These are phyloP conservation scores for Candida succiphila DNA, from an alignment of 805 yeast genomes.

Conservation along the genomic window DNA sequence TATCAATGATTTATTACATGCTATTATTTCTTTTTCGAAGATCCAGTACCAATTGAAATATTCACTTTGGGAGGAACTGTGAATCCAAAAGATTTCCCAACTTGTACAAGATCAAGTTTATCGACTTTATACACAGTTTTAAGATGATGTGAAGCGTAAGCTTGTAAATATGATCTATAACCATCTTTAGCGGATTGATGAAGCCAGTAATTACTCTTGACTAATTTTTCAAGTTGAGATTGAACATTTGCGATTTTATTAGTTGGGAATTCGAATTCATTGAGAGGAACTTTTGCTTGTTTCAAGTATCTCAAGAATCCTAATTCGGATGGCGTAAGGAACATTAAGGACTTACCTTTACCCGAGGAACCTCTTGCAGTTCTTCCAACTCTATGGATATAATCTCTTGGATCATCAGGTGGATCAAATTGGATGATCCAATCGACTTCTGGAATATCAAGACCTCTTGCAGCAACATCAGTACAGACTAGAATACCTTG, in stretches of 20 bases:
- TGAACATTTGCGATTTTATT: conserved; percentile 95
- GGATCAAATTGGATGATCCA: conserved; percentile 99
- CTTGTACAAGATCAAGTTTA: conserved; percentile 86
- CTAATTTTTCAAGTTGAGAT: conserved; percentile 82
- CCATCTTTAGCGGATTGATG: conserved; percentile 97
- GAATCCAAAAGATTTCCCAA: conserved; percentile 93
- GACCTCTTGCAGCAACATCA: conserved; percentile 98
- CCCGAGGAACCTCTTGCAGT: conserved; percentile 92
- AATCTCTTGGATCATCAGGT: conserved; percentile 99
- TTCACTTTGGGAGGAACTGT: conserved; percentile 94
- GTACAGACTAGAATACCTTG: conserved; percentile 92
- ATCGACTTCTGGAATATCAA: conserved; percentile 97
- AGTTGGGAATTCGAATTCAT: conserved; percentile 93
- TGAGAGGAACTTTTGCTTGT: conserved; percentile 94
- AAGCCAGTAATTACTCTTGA: conserved; percentile 85
- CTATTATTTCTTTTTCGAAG: conserved; percentile 11
- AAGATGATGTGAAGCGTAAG: conserved; percentile 92
- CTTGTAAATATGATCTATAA: conserved; percentile 91
- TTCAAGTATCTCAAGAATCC: conserved; percentile 92
- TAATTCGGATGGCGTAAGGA: conserved; percentile 84
- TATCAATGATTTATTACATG: too few species aligned
- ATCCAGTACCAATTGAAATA: conserved; percentile 87
- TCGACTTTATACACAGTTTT: conserved; percentile 96
- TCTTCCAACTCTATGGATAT: conserved; percentile 97
- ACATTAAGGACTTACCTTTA: conserved; percentile 91